A percentile compares a stretch with the other conserved stretches of the same genome.
Conservation (phyloP, 345 rosid genomes). For the Eucalyptus victrix region DNA sequence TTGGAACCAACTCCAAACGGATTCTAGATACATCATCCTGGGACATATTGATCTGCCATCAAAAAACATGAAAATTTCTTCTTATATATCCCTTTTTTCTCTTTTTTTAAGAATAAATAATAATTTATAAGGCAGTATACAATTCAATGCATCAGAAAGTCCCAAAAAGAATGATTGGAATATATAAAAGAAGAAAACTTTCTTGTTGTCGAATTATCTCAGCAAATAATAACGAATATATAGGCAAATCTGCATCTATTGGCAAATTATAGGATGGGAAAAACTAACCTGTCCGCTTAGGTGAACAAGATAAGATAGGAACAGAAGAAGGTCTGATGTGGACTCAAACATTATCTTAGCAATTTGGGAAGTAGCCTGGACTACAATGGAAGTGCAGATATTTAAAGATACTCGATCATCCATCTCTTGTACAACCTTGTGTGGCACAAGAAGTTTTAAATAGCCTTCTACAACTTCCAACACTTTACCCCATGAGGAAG, state of each 20-base stretch:
- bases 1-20: constrained; percentile 75
- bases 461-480: constrained; percentile 55
- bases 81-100: not conserved
- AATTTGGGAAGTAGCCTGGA: constrained; percentile 80
- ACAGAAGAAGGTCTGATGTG: constrained; percentile 64
- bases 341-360: constrained; percentile 81
- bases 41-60: constrained; percentile 56
- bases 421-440: constrained; percentile 31
- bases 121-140: not conserved
- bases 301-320: constrained; percentile 65
- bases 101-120: not conserved
- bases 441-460: constrained; percentile 66
- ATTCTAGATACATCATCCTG: constrained; percentile 56
- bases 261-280: not conserved
- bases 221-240: not conserved
- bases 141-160: not conserved
- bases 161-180: not conserved
- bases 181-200: not conserved
- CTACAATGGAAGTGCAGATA: constrained; percentile 32
- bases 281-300: constrained; percentile 70
- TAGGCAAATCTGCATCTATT: not conserved
- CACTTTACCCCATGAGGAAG: constrained; percentile 68
- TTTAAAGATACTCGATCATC: constrained; percentile 30
- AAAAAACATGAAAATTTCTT: not conserved
- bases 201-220: not conserved